A percentile compares a stretch with the other conserved stretches of the same genome.
phyloP scores from a whole-genome alignment of 768 basidiomycete genomes.

The Cystobasidiopsis lactophilus region DNA sequence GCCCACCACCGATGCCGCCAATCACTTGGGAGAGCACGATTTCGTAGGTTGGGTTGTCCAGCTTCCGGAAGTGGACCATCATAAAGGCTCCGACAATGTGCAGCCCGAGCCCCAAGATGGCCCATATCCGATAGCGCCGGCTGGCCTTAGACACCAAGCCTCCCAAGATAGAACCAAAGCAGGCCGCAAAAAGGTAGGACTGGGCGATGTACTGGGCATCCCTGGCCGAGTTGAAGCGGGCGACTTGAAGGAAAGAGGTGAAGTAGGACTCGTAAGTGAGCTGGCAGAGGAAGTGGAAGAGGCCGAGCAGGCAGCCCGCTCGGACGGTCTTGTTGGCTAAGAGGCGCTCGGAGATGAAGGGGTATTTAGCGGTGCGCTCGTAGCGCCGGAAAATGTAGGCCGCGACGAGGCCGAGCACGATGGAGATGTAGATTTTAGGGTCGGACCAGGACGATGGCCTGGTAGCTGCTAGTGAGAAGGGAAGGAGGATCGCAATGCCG shows the following conservation, averaged over 20 bases:
- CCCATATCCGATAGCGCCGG: slow-evolving; percentile 18
- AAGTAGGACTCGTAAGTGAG: slow-evolving; percentile 21
- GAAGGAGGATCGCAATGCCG: not conserved
- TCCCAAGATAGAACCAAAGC: slow-evolving; percentile 13
- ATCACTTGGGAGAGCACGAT: slow-evolving; percentile 16
- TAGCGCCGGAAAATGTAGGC: slow-evolving; percentile 16
- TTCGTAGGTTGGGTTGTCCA: slow-evolving; percentile 16
- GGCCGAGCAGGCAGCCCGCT: slow-evolving; percentile 12
- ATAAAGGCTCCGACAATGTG: slow-evolving; percentile 17
- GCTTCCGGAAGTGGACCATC: slow-evolving; percentile 18
- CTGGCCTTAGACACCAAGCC: slow-evolving; percentile 14
- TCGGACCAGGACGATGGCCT: not conserved
- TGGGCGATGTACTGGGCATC: slow-evolving; percentile 12
- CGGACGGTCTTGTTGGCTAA: slow-evolving; percentile 15
- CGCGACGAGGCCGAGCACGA: slow-evolving; percentile 10
- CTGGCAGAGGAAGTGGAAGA: slow-evolving; percentile 18
- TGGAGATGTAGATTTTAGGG: slow-evolving; percentile 6
- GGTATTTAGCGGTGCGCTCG: slow-evolving; percentile 12
- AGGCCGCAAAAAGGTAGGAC: slow-evolving; percentile 19
- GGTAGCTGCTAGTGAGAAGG: not conserved
- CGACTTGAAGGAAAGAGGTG: slow-evolving; percentile 20
- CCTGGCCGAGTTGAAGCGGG: slow-evolving; percentile 10
- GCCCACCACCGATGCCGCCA: slow-evolving; percentile 12
- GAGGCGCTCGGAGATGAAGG: slow-evolving; percentile 15
- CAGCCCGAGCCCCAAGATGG: slow-evolving; percentile 15